Conservation (phyloP, 768 basidiomycete genomes). For the Podaxis sp. region DNA sequence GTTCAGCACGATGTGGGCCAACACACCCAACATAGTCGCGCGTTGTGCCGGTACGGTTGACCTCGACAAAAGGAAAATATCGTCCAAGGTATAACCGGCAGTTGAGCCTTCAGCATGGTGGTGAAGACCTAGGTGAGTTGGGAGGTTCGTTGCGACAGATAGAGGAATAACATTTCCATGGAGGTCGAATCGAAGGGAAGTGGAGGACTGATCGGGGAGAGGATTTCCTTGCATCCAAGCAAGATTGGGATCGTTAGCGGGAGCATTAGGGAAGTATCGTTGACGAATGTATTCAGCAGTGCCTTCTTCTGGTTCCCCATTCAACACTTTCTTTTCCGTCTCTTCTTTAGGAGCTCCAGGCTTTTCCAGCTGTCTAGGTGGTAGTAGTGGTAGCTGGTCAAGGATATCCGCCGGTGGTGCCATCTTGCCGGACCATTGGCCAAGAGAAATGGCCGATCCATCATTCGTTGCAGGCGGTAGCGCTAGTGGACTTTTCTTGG, state of each 20-base stretch:
- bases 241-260: constrained; percentile 68
- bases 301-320: constrained; percentile 53
- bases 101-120: constrained; percentile 80
- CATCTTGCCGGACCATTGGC: constrained; percentile 33
- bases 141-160: constrained; percentile 54
- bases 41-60: constrained; percentile 86
- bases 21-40: constrained; percentile 74
- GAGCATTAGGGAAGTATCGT: constrained; percentile 77
- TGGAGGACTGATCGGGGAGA: constrained; percentile 28
- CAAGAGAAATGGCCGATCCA: constrained; percentile 41
- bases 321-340: neutral
- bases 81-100: constrained; percentile 89
- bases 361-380: neutral
- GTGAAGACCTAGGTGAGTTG: constrained; percentile 85
- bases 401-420: constrained; percentile 7
- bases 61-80: constrained; percentile 75
- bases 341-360: constrained; percentile 3
- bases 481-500: constrained; percentile 58
- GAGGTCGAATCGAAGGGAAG: constrained; percentile 74
- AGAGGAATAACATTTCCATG: constrained; percentile 67
- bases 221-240: constrained; percentile 67
- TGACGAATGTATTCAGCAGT: constrained; percentile 82
- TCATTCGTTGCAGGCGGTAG: constrained; percentile 50
- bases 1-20: constrained; percentile 55
- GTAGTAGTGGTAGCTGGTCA: neutral